A percentile compares a stretch with the other conserved stretches of the same genome.
Conservation (phyloP, 1,284 basidiomycete species). For the Trichosporon ovoides region DNA sequence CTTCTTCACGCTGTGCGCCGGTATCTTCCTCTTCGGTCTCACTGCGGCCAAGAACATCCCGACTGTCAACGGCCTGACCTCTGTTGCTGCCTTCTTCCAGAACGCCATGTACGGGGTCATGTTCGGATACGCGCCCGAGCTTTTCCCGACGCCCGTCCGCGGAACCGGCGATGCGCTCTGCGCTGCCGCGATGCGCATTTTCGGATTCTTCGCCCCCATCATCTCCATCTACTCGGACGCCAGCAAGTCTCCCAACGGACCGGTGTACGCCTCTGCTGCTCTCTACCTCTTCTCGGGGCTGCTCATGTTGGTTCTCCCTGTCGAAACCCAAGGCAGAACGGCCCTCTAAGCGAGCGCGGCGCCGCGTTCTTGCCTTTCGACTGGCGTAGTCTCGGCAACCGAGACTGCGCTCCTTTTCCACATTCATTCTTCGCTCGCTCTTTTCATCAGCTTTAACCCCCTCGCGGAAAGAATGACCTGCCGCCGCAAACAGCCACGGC, state of each 20-base stretch:
- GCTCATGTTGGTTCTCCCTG: slow-evolving; percentile 57
- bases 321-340: slow-evolving; percentile 53
- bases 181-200: slow-evolving; percentile 55
- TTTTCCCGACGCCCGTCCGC: slow-evolving; percentile 61
- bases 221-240: slow-evolving; percentile 29
- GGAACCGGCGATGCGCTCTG: slow-evolving; percentile 62
- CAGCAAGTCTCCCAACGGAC: slow-evolving; percentile 46
- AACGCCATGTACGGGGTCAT: slow-evolving; percentile 55
- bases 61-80: slow-evolving; percentile 56
- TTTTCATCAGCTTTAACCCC: not conserved
- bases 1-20: slow-evolving; percentile 54
- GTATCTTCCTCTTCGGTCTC: slow-evolving; percentile 60
- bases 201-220: slow-evolving; percentile 51
- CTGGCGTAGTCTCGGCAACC: not conserved
- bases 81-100: slow-evolving; percentile 54
- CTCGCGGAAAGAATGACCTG: not conserved
- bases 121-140: slow-evolving; percentile 61
- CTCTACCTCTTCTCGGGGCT: slow-evolving; percentile 52
- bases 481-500: not conserved
- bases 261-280: slow-evolving; percentile 58
- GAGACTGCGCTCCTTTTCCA: not conserved
- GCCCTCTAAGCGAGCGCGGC: slow-evolving; percentile 18
- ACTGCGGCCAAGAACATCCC: slow-evolving; percentile 55
- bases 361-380: too few relatives aligned
- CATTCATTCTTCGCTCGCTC: not conserved